Conservation (phyloP, 805 yeast species). For the Lipomyces starkeyi region DNA sequence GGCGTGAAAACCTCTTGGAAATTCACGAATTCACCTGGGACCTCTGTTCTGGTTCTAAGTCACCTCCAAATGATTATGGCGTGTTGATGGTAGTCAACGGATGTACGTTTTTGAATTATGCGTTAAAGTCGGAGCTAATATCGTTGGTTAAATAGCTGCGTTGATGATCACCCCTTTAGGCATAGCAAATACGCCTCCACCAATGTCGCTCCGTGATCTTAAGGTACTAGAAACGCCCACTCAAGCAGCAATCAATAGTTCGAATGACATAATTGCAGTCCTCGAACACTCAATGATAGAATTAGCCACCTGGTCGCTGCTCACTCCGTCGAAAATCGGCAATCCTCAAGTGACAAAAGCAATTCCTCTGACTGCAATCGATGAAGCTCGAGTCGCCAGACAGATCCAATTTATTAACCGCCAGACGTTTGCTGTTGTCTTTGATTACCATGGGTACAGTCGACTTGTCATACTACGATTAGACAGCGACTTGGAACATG, state of each 20-base stretch:
- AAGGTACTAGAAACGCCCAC: slow-evolving; percentile 60
- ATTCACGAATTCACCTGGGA: slow-evolving; percentile 71
- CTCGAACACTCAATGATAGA: slow-evolving; percentile 56
- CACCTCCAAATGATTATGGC: slow-evolving; percentile 74
- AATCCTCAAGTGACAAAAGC: slow-evolving; percentile 29
- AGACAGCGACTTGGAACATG: slow-evolving; percentile 14
- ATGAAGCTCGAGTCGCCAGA: slow-evolving; percentile 50
- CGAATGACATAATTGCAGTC: slow-evolving; percentile 65
- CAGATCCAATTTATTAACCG: slow-evolving; percentile 67
- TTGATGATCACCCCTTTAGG: slow-evolving; percentile 81
- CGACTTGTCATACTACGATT: slow-evolving; percentile 21
- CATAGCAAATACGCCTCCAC: slow-evolving; percentile 93
- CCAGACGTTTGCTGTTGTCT: slow-evolving; percentile 60
- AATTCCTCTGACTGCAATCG: slow-evolving; percentile 22
- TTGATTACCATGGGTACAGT: slow-evolving; percentile 52
- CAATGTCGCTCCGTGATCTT: slow-evolving; percentile 75
- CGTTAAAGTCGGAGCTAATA: not conserved
- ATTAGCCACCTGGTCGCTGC: slow-evolving; percentile 52
- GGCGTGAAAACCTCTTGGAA: slow-evolving; percentile 47
- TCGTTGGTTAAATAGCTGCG: not conserved
- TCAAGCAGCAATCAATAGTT: slow-evolving; percentile 67
- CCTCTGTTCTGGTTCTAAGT: slow-evolving; percentile 70
- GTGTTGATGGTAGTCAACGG: slow-evolving; percentile 86
- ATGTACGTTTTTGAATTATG: slow-evolving; percentile 40
- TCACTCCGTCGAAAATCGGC: slow-evolving; percentile 15